Evolutionary conservation across 441 rosid genomes (phyloP), one percentile per base, ranked within the genome.

Genomic region (Codiaeum variegatum): DNA sequence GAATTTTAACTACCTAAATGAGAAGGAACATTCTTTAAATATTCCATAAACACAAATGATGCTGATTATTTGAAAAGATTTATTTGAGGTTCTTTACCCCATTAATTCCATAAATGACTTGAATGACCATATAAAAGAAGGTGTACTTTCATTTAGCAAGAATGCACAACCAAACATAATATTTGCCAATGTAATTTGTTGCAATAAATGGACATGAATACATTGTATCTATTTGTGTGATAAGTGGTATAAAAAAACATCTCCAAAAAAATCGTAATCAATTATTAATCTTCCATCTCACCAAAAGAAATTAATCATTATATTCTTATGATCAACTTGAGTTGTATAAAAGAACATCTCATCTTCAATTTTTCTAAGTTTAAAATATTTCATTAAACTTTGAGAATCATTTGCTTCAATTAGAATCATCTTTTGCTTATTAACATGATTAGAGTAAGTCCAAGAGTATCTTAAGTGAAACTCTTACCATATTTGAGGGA

Each of bases 221-320:
- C 8, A 21, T 59, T 67, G 8, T 74, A 56, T 32, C 6, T 66
- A 49, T 67, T 67, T 3, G 60, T 67, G 3, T 15, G 63, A 46
- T 24, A 67, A 1, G 72, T 55, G 0, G 47, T 58, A 1, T 66
- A 44, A 59, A 60, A 67, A 1, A 74, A 64, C 65, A 73, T 64
- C 70, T 5, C 75, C 54, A 65, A 65, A 64, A 16, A 8, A 13
- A 63, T 73, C 64, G 40, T 64, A 73, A 10, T 73, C 70, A 28
- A 47, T 51, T 3, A 16, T 36, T 26, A 32, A 55, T 38, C 18
- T 70, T 6, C 13, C 64, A 72, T 72, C 75, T 29, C 52, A 0
- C 31, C 15, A 49, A 49, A 32, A 72, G 36, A 63, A 63, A 29
- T 63, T 47, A 5, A 42, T 28, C 40, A 66, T 44, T 46, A 58